Evolutionary conservation across 306 rosid genomes (phyloP).

Genomic region (Quercus parvula): DNA sequence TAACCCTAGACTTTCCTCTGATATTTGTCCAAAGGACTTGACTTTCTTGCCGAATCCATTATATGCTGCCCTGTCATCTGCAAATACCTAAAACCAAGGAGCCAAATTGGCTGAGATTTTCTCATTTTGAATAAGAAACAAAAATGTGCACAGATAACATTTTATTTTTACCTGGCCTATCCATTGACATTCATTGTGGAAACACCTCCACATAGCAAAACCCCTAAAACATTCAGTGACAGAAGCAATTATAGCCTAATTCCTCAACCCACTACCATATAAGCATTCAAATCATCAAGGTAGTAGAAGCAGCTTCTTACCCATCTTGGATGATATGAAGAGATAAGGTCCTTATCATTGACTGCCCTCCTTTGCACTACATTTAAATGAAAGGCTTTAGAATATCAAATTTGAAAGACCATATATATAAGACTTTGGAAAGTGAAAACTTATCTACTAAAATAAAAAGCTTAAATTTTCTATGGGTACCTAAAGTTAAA

Average conservation of each 20-base stretch:
- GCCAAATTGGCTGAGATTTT: slow-evolving; percentile 17
- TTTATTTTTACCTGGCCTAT: slow-evolving; percentile 76
- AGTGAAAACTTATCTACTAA: background rate
- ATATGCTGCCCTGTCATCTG: slow-evolving; percentile 42
- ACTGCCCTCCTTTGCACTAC: slow-evolving; percentile 82
- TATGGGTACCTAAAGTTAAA: no score
- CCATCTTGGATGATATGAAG: slow-evolving; percentile 64
- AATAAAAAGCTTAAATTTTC: background rate
- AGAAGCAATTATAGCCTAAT: slow-evolving; percentile 8
- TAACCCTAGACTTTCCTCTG: slow-evolving; percentile 57
- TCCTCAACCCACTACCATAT: slow-evolving; percentile 10
- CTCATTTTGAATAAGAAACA: slow-evolving; percentile 14
- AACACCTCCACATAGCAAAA: slow-evolving; percentile 95
- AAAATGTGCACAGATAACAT: no score
- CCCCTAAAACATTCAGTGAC: slow-evolving; percentile 41
- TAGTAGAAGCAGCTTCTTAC: slow-evolving; percentile 41
- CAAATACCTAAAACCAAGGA: slow-evolving; percentile 50
- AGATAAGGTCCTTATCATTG: slow-evolving; percentile 82
- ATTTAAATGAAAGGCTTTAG: background rate
- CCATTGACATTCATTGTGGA: slow-evolving; percentile 69
- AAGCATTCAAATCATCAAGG: background rate
- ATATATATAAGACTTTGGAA: background rate
- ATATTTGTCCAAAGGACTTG: slow-evolving; percentile 30
- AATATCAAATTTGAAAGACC: slow-evolving; percentile 5
- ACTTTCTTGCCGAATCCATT: slow-evolving; percentile 21